Evolutionary conservation across 331 rosid species (phyloP), one percentile per base, ranked within the genome.

Genomic region (Spiraea crenata): DNA sequence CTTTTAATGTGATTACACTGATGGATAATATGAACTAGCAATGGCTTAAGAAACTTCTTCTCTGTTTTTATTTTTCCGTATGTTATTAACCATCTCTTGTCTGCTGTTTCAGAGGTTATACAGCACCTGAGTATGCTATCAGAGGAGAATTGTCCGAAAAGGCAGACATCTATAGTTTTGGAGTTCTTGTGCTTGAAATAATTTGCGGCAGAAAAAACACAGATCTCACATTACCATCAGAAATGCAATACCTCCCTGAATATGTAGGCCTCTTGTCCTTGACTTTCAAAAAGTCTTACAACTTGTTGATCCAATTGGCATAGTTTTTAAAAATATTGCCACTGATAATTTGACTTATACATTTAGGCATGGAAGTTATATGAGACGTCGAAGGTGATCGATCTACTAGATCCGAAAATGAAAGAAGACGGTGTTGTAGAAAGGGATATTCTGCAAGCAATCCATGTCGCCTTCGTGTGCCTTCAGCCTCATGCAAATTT

Each of bases 61-160:
- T 20, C 69, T 42, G 54, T 16, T 38, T 13, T 14, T 0, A 16
- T 39, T 61, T 12, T 3, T 31, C n/a, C 4, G 7, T 65, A 7
- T 64, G 3, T 63, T 68, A 17, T 40, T 47, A 67, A 75, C 11
- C 20, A 9, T 57, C 42, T 15, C 56, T 57, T 8, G 1, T 16
- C 63, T 58, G 17, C 49, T 81, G 73, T 60, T 15, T 57, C 72
- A 90, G 96, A 83, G 98, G 97, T 48, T 92, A 92, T 72, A 83
- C 93, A 9, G 98, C 97, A 71, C 97, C 98, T 2, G 97, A 93
- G 79, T 93, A 93, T 77, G 98, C 97, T 16, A 84, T 87, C 41
- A 84, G 87, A 76, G 97, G 97, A 77, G 97, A 93, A 72, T n/a
- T 93, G 49, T 88, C 98, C 1, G 98, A 84, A 76, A 90, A 90